Percentiles rank a stretch among this genome's conserved stretches.
Conservation (phyloP, 1,284 basidiomycete genomes). For the Cerioporus squamosus region DNA sequence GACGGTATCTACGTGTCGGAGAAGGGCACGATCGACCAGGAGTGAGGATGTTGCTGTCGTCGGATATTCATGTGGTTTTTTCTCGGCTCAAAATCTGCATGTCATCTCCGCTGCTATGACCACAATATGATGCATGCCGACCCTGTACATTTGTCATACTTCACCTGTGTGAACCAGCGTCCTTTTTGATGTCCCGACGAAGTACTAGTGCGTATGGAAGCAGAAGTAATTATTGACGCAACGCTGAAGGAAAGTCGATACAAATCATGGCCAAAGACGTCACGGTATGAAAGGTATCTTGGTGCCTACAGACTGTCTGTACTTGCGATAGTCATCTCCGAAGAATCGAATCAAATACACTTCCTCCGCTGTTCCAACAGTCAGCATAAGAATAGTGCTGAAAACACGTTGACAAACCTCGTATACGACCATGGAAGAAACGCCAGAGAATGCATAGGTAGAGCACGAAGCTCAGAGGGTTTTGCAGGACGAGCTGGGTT, state of each 20-base stretch:
- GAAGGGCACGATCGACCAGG: conserved; percentile 66
- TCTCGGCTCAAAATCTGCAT: conserved; percentile 29
- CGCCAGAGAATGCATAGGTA: conserved; percentile 75
- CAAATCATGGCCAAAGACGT: conserved; percentile 4
- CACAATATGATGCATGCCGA: conserved; percentile 26
- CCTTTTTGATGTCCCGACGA: no score
- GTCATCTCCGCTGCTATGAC: conserved; percentile 22
- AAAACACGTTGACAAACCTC: conserved; percentile 52
- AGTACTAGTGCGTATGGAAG: no score
- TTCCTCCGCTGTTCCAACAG: conserved; percentile 71
- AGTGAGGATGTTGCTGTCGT: conserved; percentile 33
- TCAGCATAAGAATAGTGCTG: not conserved
- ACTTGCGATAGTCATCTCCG: conserved; percentile 76
- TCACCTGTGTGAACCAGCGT: no score
- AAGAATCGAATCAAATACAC: conserved; percentile 77
- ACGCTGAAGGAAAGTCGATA: no score
- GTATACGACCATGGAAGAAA: conserved; percentile 87
- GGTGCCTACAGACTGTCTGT: conserved; percentile 71
- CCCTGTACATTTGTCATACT: not conserved
- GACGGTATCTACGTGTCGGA: conserved; percentile 94
- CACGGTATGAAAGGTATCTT: conserved; percentile 73
- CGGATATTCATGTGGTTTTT: conserved; percentile 24
- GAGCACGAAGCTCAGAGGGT: conserved; percentile 74
- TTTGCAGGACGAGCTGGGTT: conserved; percentile 93
- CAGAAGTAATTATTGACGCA: no score